Base-by-base conservation (phyloP, 1,284 basidiomycete genomes). In the Phellinidium pouzarii region DNA sequence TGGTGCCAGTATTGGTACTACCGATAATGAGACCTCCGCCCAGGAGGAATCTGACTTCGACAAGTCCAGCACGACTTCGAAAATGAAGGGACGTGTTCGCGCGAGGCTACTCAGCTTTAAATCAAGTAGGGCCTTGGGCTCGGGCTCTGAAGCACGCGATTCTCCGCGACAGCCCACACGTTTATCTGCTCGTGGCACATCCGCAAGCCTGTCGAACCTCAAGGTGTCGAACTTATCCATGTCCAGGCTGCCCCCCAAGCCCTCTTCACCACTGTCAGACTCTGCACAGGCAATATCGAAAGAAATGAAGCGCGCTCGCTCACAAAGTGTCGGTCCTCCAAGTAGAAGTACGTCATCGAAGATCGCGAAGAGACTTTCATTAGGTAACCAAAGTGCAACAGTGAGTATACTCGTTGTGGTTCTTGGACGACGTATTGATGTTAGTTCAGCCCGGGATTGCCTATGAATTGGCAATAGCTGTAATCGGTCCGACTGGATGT, bases 401-500 rank as follows among this genome's bases (percentile, higher is more conserved):
- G 49, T 55, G 48, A 48, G 52, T 55, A 38, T 22, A 48, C n/a
- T 40, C 45, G 55, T 44, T 55, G 55, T 20, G 65, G 65, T 46
- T 65, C 48, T 36, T 52, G 62, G 42, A 56, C 47, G 12, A 48
- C 1, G 23, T 44, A 4, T 9, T 40, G n/a, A 53, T 46, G 12
- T 27, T 27, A 68, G 60, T 48, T 52, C 11, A 61, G 67, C 26
- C 58, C 58, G 12, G 42, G 29, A 43, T 68, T 65, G 36, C 34
- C 8, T 38, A 44, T 11, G 69, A 72, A 48, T 61, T 86, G 43
- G 78, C 79, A 3, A 66, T 90, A 19, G 77, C 78, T 36, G 79
- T 90, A 26, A 73, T 87, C 29, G 87, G 87, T n/a, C 72, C 76
- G 6, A 65, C 73, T 49, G 77, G 79, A 25, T 87, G 84, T 60